These are phyloP conservation scores for Aphanomyces invadans DNA, from an alignment of 352 stramenopile species.

Conservation along the genomic window DNA sequence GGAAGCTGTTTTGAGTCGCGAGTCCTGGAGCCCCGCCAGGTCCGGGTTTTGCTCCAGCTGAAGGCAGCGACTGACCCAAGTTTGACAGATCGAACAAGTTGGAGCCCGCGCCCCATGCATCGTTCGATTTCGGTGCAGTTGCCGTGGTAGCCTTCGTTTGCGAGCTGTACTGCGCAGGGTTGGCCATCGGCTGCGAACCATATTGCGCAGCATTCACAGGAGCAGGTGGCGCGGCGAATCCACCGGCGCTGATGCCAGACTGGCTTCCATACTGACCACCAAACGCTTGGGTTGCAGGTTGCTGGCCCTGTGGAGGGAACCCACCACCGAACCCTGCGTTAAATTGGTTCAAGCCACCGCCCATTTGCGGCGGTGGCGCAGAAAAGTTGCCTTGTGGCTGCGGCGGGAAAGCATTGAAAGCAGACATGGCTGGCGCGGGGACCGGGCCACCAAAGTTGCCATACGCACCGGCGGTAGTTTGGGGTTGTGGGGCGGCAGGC, in stretches of 20 bases:
- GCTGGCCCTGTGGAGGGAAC: neutral
- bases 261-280: slow-evolving; percentile 16
- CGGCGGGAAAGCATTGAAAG: slow-evolving; percentile 63
- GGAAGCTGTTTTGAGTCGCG: slow-evolving; percentile 60
- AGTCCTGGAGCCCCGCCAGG: neutral
- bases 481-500: slow-evolving; percentile 29
- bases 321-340: neutral
- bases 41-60: slow-evolving; percentile 24
- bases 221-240: too few relatives aligned
- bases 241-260: too few relatives aligned
- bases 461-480: slow-evolving; percentile 37
- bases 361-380: neutral
- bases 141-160: neutral
- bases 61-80: slow-evolving; percentile 28
- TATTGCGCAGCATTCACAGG: too few relatives aligned
- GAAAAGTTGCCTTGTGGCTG: slow-evolving; percentile 26
- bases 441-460: slow-evolving; percentile 32
- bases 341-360: slow-evolving; percentile 12
- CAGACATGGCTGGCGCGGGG: slow-evolving; percentile 24
- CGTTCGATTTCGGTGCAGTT: slow-evolving; percentile 29
- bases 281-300: neutral
- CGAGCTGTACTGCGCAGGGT: neutral
- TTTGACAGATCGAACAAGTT: slow-evolving; percentile 77
- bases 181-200: neutral
- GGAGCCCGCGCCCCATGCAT: slow-evolving; percentile 73